Conservation (phyloP, 805 yeast species). For the Metschnikowia chrysomelidarum region DNA sequence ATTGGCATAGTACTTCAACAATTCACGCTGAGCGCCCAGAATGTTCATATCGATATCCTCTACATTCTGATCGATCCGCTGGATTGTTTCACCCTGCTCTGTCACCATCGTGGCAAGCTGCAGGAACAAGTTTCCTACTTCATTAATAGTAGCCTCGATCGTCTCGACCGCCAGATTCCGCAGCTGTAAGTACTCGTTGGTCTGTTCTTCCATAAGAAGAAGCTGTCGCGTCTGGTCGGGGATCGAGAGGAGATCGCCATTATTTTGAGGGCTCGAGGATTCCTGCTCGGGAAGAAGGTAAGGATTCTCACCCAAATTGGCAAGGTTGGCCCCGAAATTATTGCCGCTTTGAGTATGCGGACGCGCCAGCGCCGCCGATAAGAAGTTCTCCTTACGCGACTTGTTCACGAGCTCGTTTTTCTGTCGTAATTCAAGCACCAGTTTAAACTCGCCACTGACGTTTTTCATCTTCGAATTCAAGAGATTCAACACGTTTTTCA, state of each 20-base stretch:
- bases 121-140: conserved; percentile 90
- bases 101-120: conserved; percentile 97
- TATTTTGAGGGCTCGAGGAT: conserved; percentile 25
- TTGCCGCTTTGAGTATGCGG: conserved; percentile 4
- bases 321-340: conserved; percentile 9
- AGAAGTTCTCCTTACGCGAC: conserved; percentile 79
- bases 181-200: conserved; percentile 70
- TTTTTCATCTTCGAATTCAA: conserved; percentile 88
- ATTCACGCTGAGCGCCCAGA: conserved; percentile 90
- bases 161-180: conserved; percentile 92
- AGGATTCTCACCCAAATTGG: conserved; percentile 39
- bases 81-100: conserved; percentile 95
- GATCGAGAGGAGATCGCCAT: conserved; percentile 56
- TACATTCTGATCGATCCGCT: conserved; percentile 91
- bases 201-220: conserved; percentile 80
- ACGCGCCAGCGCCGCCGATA: conserved; percentile 47
- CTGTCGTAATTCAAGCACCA: conserved; percentile 86
- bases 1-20: conserved; percentile 82
- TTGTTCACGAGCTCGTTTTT: conserved; percentile 76
- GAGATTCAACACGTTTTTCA: conserved; percentile 82
- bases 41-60: conserved; percentile 91
- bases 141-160: conserved; percentile 94
- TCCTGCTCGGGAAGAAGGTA: conserved; percentile 31
- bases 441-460: conserved; percentile 87
- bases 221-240: conserved; percentile 84